Evolutionary conservation across 129 eudicot genomes (phyloP), one percentile per base, ranked within the genome.

Genomic region (Flaveria robusta): DNA sequence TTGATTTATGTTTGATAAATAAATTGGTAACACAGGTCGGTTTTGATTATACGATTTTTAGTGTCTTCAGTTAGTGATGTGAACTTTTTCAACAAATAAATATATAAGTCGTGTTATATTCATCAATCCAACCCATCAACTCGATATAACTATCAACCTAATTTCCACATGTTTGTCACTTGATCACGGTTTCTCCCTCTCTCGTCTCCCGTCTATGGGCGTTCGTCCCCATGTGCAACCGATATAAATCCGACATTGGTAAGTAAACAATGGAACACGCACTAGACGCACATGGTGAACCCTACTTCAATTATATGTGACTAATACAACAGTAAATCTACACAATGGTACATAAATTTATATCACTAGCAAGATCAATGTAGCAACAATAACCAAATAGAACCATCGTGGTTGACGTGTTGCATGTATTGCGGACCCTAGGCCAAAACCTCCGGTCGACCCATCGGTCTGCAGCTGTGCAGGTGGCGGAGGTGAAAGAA

Each of bases 401-500:
- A 65, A 19, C 79, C 70, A 66, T 47, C 5, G 77, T 43, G 26
- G 43, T 66, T 52, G 68, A 50, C 41, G 27, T 9, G 51, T 26
- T 55, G 42, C 76, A 18, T 60, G 67, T 8, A 59, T 58, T 16
- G 59, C 60, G 52, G 54, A 80, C 52, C 74, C 69, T 1, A 27
- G 12, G 24, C 79, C 74, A 52, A 79, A 64, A 13, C 79, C 72
- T 5, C 72, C 83, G 1, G 73, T 39, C 1, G 77, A 52, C n/a
- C 19, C 70, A 14, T 66, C 83, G 8, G 82, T 13, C 49, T 78
- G 77, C 67, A 86, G 56, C 50, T 77, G 86, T 8, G 98, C 91
- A 42, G 98, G 98, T 26, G 98, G 98, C 0, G 98, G 97, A 20
- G 97, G 97, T 22, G 91, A 77, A 70, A 85, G 84, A 54, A 54